Evolutionary conservation across 164 flowering plant species (phyloP).

Genomic region (Berberis vulgaris): DNA sequence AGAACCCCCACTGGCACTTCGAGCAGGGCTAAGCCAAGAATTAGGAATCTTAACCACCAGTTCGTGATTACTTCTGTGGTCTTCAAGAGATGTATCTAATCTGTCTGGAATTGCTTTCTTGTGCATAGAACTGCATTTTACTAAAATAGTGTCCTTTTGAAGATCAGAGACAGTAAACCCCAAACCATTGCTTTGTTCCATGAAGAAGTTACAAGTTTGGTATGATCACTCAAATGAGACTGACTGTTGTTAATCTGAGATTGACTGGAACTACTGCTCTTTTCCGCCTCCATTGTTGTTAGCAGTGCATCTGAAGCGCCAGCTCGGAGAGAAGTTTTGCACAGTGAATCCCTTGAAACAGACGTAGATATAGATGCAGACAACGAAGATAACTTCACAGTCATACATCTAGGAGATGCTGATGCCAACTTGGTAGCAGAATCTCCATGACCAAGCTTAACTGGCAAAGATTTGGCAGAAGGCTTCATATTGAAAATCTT

Average conservation of each 20-base stretch:
- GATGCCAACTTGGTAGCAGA: slow-evolving; percentile 29
- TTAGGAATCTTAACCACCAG: slow-evolving; percentile 78
- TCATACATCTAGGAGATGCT: slow-evolving; percentile 27
- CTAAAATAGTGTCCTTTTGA: slow-evolving; percentile 43
- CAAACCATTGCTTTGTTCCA: slow-evolving; percentile 48
- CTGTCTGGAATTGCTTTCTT: slow-evolving; percentile 42
- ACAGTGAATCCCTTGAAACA: slow-evolving; percentile 16
- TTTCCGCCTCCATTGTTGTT: slow-evolving; percentile 30
- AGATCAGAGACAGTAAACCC: slow-evolving; percentile 34
- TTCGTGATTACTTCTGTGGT: slow-evolving; percentile 51
- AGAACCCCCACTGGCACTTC: slow-evolving; percentile 35
- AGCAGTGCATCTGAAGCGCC: too few species aligned
- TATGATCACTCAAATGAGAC: slow-evolving; percentile 66
- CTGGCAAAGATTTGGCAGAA: slow-evolving; percentile 42
- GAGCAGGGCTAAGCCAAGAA: slow-evolving; percentile 39
- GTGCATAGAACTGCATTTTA: slow-evolving; percentile 31
- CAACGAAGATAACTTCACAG: slow-evolving; percentile 29
- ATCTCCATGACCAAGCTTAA: slow-evolving; percentile 34
- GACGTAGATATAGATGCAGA: slow-evolving; percentile 14
- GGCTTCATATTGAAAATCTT: slow-evolving; percentile 45
- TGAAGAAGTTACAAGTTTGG: slow-evolving; percentile 32
- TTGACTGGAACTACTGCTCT: slow-evolving; percentile 73
- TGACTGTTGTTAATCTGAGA: slow-evolving; percentile 69
- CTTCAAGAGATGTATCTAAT: slow-evolving; percentile 31
- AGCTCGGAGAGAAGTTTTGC: too few species aligned